These are phyloP conservation scores for Lecanosticta acicola DNA, from an alignment of 2,329 filamentous ascomycete genomes.

Conservation along the genomic window DNA sequence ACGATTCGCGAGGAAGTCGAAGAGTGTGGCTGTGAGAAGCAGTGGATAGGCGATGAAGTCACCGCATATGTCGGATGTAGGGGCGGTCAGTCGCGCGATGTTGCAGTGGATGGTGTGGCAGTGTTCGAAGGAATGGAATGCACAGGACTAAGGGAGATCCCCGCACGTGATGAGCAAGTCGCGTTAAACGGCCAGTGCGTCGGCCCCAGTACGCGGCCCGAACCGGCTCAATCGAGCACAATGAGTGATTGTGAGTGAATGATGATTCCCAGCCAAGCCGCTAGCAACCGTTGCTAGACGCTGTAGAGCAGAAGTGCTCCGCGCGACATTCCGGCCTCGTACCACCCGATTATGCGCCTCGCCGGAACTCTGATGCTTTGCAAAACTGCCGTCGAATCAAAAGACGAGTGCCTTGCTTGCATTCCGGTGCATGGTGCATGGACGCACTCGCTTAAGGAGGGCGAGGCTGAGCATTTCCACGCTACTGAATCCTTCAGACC, in stretches of 20 bases:
- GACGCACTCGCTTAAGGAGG: not conserved
- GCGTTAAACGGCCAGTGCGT: no score
- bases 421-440: not conserved
- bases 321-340: not conserved
- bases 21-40: not conserved
- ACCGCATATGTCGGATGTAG: not conserved
- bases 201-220: no score
- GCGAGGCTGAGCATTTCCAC: not conserved
- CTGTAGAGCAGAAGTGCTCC: no score
- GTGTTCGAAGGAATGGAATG: no score
- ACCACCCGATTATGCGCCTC: not conserved
- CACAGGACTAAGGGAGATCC: no score
- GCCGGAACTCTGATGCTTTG: not conserved
- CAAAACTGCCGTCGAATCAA: not conserved
- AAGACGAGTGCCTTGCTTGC: no score
- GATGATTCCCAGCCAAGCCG: no score
- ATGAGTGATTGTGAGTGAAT: no score
- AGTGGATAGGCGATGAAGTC: not conserved
- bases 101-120: constrained; percentile 1
- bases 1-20: not conserved
- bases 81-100: not conserved
- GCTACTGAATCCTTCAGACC: not conserved
- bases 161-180: no score
- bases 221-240: no score
- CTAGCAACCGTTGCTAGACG: no score